phyloP scores from a whole-genome alignment of 768 basidiomycete genomes.

The Russula compacta region DNA sequence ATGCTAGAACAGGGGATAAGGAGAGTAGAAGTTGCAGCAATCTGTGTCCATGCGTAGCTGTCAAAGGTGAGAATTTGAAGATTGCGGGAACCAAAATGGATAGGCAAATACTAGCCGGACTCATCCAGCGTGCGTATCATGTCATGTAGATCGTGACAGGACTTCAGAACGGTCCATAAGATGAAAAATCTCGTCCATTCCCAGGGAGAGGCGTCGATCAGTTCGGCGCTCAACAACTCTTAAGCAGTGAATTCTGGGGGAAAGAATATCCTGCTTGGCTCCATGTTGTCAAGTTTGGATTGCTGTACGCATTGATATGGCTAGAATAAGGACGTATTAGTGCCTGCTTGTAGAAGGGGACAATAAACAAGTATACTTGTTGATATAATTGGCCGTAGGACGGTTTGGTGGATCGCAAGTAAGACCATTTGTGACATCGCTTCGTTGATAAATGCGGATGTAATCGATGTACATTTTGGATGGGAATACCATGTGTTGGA shows the following conservation, averaged over 20 bases:
- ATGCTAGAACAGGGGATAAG: neutral
- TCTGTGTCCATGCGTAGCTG: constrained; percentile 6
- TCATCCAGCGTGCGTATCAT: constrained; percentile 11
- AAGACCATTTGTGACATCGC: constrained; percentile 55
- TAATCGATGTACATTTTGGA: constrained; percentile 81
- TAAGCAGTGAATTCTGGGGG: constrained; percentile 49
- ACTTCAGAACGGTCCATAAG: neutral
- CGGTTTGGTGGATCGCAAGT: constrained; percentile 71
- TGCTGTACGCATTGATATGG: constrained; percentile 53
- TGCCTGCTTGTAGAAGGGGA: neutral
- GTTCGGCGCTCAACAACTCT: constrained; percentile 5
- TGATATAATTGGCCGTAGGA: constrained; percentile 78
- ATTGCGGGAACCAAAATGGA: constrained; percentile 7
- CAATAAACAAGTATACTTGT: constrained; percentile 34
- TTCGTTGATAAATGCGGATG: constrained; percentile 77
- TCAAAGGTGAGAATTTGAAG: neutral
- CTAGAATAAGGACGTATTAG: constrained; percentile 15
- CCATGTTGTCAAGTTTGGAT: constrained; percentile 87
- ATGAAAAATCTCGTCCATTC: neutral
- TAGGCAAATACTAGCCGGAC: neutral
- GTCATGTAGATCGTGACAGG: constrained; percentile 13
- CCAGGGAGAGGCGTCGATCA: no score
- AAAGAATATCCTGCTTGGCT: constrained; percentile 61
- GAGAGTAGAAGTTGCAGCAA: neutral
- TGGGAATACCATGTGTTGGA: constrained; percentile 65